These are phyloP conservation scores for Thermothielavioides terrestris DNA, from an alignment of 495 filamentous ascomycete genomes.

Conservation along the genomic window DNA sequence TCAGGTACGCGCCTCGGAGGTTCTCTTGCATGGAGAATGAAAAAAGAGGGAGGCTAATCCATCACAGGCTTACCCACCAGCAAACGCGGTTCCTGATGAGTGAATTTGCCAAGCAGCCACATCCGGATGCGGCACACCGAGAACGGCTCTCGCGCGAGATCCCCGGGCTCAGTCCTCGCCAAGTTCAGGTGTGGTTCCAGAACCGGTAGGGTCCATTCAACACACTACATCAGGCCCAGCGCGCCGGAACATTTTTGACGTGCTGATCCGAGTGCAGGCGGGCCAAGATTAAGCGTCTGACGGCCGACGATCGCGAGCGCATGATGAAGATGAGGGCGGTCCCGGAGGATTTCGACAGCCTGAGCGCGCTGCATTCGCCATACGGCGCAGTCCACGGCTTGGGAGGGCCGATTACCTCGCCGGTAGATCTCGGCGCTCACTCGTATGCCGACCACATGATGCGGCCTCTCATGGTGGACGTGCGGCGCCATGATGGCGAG, in stretches of 20 bases:
- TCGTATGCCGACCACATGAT: constrained; percentile 47
- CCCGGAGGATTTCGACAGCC: constrained; percentile 86
- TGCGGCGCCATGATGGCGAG: constrained; percentile 47
- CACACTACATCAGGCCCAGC: not conserved
- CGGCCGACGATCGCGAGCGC: constrained; percentile 83
- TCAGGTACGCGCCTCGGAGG: constrained; percentile 49
- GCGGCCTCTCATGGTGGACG: constrained; percentile 53
- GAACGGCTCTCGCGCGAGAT: constrained; percentile 87
- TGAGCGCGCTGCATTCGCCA: constrained; percentile 80
- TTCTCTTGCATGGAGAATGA: not conserved
- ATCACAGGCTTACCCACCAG: constrained; percentile 77
- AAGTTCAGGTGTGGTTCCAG: constrained; percentile 99
- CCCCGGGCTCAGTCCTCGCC: constrained; percentile 82
- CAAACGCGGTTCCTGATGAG: constrained; percentile 97
- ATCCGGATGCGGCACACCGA: constrained; percentile 88
- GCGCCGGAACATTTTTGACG: constrained; percentile 1
- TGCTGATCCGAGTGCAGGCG: constrained; percentile 48
- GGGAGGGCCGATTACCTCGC: constrained; percentile 48
- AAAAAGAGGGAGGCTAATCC: constrained; percentile 17
- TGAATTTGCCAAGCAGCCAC: constrained; percentile 90
- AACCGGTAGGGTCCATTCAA: constrained; percentile 59
- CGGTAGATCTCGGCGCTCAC: constrained; percentile 44
- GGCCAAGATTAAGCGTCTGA: constrained; percentile 92
- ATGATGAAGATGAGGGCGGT: constrained; percentile 90
- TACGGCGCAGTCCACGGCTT: constrained; percentile 48